Conservation (phyloP, 805 yeast species). For the Candida sakaeoensis region DNA sequence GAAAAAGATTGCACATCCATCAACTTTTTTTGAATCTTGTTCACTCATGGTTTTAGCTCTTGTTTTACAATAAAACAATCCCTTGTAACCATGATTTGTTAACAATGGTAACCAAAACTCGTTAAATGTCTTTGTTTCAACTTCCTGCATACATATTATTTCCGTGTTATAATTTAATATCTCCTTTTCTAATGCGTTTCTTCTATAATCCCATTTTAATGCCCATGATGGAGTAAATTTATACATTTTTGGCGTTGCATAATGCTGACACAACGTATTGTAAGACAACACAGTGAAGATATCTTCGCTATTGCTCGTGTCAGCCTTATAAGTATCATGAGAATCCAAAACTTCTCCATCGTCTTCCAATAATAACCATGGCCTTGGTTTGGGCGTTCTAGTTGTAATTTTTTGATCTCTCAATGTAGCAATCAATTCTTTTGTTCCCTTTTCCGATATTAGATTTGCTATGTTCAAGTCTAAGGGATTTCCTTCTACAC, state of each 20-base stretch:
- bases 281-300: constrained; percentile 78
- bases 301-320: constrained; percentile 23
- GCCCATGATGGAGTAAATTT: constrained; percentile 98
- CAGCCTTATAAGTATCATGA: constrained; percentile 30
- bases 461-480: constrained; percentile 61
- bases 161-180: constrained; percentile 64
- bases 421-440: constrained; percentile 72
- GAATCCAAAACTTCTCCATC: constrained; percentile 57
- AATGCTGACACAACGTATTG: constrained; percentile 92
- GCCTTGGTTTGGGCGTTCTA: constrained; percentile 66
- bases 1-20: constrained; percentile 96
- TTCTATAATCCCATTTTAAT: constrained; percentile 86
- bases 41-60: constrained; percentile 88
- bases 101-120: constrained; percentile 82
- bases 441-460: constrained; percentile 77
- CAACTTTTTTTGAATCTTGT: constrained; percentile 82
- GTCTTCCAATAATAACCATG: constrained; percentile 76
- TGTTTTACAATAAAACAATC: constrained; percentile 80
- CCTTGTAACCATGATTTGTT: constrained; percentile 71
- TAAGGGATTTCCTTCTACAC: constrained; percentile 90
- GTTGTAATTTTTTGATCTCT: constrained; percentile 78
- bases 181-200: constrained; percentile 71
- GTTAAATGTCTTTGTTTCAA: constrained; percentile 80
- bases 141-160: constrained; percentile 90
- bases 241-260: constrained; percentile 88